Percentiles rank a stretch among this genome's conserved stretches.
These are phyloP conservation scores for Cyberlindnera veronae DNA, from an alignment of 805 yeast genomes.

Conservation along the genomic window DNA sequence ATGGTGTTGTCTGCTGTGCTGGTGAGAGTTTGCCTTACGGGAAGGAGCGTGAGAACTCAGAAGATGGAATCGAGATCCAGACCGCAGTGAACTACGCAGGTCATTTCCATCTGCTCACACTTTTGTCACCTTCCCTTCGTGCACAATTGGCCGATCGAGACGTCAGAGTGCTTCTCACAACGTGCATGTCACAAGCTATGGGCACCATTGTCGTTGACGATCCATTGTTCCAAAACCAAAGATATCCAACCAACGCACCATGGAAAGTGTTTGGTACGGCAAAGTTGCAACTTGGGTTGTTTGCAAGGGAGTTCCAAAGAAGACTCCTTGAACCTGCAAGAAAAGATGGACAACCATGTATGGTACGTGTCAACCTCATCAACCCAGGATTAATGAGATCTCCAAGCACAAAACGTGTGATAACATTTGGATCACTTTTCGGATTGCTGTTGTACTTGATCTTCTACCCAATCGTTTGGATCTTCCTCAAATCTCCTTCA, in stretches of 20 bases:
- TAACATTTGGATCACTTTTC: constrained; percentile 70
- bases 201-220: constrained; percentile 63
- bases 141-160: constrained; percentile 95
- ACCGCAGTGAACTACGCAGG: constrained; percentile 78
- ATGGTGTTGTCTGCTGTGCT: constrained; percentile 86
- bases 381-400: constrained; percentile 94
- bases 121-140: constrained; percentile 78
- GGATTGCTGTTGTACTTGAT: constrained; percentile 63
- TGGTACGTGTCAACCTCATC: constrained; percentile 66
- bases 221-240: constrained; percentile 55
- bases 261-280: constrained; percentile 81
- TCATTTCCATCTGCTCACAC: constrained; percentile 74
- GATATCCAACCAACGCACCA: constrained; percentile 61
- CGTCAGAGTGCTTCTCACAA: constrained; percentile 74
- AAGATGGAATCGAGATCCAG: constrained; percentile 86
- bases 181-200: constrained; percentile 74
- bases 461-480: constrained; percentile 78
- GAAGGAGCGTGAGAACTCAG: constrained; percentile 56
- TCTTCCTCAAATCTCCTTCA: constrained; percentile 67
- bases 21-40: constrained; percentile 76
- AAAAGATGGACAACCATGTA: constrained; percentile 67
- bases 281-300: constrained; percentile 69
- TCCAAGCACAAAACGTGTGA: constrained; percentile 73
- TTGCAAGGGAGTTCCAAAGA: constrained; percentile 77
- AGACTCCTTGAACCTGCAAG: constrained; percentile 56